Percentiles rank a stretch among this genome's conserved stretches.
These are phyloP conservation scores for Astragalus glycyphyllos DNA, from an alignment of 306 rosid species.

Conservation along the genomic window DNA sequence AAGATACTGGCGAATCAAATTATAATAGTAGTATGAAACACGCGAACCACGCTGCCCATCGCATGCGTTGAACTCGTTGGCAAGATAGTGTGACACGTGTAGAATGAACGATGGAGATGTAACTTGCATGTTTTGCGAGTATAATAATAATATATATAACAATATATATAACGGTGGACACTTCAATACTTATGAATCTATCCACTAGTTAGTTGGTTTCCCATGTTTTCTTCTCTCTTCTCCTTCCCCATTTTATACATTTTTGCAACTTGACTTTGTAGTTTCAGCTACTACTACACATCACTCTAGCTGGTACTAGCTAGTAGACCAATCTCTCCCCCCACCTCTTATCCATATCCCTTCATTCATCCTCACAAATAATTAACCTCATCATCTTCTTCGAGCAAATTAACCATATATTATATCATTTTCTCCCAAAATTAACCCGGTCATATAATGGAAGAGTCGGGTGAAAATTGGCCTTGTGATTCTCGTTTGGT, in stretches of 20 bases:
- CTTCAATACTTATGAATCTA: background rate
- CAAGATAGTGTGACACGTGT: constrained; percentile 10
- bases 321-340: background rate
- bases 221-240: background rate
- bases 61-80: fast-evolving
- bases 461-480: constrained; percentile 53
- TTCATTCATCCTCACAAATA: background rate
- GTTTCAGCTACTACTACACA: too few species aligned
- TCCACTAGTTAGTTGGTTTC: background rate
- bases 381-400: background rate
- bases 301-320: too few species aligned
- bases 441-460: constrained; percentile 30
- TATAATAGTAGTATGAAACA: constrained; percentile 3
- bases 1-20: too few species aligned
- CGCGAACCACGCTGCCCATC: constrained; percentile 42
- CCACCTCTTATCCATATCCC: constrained; percentile 11
- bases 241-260: too few species aligned
- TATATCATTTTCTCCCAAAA: background rate
- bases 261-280: background rate
- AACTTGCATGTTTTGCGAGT: constrained; percentile 43
- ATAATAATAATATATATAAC: background rate
- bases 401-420: background rate
- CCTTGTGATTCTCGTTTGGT: constrained; percentile 45
- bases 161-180: background rate
- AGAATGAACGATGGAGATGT: background rate